Evolutionary conservation across 202 grass and related monocot genomes (phyloP).

Genomic region (Eragrostis tef): DNA sequence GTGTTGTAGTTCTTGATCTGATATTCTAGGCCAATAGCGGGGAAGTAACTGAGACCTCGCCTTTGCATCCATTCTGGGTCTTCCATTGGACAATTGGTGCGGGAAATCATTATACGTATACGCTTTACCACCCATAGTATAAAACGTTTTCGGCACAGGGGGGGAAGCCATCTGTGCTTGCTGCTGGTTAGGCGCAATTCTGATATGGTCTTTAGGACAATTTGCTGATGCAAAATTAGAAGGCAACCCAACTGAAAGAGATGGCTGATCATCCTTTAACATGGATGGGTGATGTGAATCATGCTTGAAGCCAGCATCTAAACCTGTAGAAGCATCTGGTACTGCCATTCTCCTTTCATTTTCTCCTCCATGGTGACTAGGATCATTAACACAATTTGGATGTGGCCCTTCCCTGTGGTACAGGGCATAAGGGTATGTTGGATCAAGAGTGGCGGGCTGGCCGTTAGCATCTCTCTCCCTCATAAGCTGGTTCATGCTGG

Average conservation of each 20-base stretch:
- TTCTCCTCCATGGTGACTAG: conserved; percentile 59
- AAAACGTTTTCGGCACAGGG: conserved; percentile 67
- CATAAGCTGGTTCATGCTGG: conserved; percentile 58
- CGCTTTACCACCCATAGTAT: conserved; percentile 35
- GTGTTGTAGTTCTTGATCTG: conserved; percentile 94
- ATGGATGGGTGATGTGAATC: conserved; percentile 55
- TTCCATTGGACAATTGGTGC: conserved; percentile 68
- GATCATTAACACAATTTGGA: conserved; percentile 58
- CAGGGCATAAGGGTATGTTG: conserved; percentile 59
- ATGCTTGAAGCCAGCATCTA: conserved; percentile 55
- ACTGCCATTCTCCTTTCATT: conserved; percentile 65
- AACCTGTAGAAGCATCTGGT: conserved; percentile 56
- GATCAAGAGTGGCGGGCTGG: conserved; percentile 62
- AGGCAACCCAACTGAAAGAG: conserved; percentile 49
- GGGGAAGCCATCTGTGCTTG: conserved; percentile 53
- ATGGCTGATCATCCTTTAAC: conserved; percentile 58
- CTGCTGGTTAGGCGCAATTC: conserved; percentile 52
- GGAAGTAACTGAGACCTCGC: conserved; percentile 84
- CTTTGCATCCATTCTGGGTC: conserved; percentile 72
- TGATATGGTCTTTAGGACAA: conserved; percentile 59
- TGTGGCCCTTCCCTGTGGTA: conserved; percentile 74
- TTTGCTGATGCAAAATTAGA: conserved; percentile 56
- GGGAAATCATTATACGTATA: conserved; percentile 49
- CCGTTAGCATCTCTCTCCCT: conserved; percentile 79
- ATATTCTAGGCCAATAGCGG: conserved; percentile 97